Base-by-base conservation (phyloP, 768 basidiomycete species). In the Suillus subalutaceus region DNA sequence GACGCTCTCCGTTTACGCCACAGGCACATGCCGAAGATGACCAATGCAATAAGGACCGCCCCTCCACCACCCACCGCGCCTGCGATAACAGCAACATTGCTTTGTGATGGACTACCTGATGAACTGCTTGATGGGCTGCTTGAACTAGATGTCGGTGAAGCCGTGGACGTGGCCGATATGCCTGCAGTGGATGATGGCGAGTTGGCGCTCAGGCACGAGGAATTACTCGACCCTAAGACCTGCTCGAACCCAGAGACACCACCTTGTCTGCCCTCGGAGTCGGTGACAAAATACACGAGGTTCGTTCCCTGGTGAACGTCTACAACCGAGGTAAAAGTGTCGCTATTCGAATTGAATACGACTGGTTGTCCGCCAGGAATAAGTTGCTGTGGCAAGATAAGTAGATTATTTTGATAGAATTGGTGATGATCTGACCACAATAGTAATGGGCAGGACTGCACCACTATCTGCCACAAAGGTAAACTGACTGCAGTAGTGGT, bases 291-390 rank as follows among this genome's bases (percentile, higher is more conserved):
- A 59, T 90, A 90, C 15, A 91, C 62, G 58, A 90, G 73, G 4
- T 82, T 80, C 1, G 88, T 91, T 4, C 87, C 87, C 9, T 83
- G 82, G 40, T 81, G 80, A 23, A 88, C 82, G 72, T 87, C 79
- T 18, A 84, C 84, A 30, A 72, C 77, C 90, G 90, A 92, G 20
- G 74, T 71, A 68, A 77, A 88, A 4, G 75, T 78, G 4, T 74
- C 65, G 7, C 79, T 74, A 5, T 68, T 57, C 18, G 85, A 80
- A 12, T 73, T 65, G 16, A 90, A 68, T 26, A 80, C 66, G 63
- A 89, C 79, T 1, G 79, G 70, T 46, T 82, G 78, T 12, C 92
- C 91, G n/a, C 83, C 83, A 41, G 91, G 91, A 64, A 93, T 85
- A 32, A 88, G 75, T 38, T 83, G 90, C 86, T 90, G 38, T 41